phyloP scores from a whole-genome alignment of 2,329 filamentous ascomycete genomes.

The Metarhizium brunneum region DNA sequence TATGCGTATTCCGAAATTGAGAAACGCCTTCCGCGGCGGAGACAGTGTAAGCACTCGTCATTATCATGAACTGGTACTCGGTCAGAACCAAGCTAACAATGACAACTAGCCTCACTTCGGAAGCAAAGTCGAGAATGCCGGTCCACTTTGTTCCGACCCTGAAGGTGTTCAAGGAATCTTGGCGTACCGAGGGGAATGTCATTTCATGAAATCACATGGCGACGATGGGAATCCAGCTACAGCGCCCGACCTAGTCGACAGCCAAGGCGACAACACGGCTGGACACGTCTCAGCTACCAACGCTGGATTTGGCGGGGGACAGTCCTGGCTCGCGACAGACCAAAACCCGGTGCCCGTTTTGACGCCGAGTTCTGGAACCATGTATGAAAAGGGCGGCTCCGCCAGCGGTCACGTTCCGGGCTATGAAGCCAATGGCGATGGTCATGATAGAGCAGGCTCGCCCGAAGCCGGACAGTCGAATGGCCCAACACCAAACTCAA shows the following conservation, averaged over 20 bases:
- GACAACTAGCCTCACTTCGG: conserved; percentile 1
- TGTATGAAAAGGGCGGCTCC: conserved; percentile 24
- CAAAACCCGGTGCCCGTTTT: conserved; percentile 25
- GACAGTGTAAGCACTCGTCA: conserved; percentile 36
- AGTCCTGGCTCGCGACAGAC: conserved; percentile 30
- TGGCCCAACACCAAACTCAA: conserved; percentile 52
- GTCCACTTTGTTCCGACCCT: conserved; percentile 23
- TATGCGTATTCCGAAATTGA: conserved; percentile 49
- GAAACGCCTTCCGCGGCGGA: conserved; percentile 42
- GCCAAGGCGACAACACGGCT: conserved; percentile 15
- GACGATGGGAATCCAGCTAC: conserved; percentile 31
- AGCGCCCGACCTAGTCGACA: conserved; percentile 30
- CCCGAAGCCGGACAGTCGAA: conserved; percentile 41
- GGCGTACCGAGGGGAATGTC: conserved; percentile 34
- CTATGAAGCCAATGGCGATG: conserved; percentile 35
- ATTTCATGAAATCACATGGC: conserved; percentile 30
- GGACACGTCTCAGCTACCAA: not conserved
- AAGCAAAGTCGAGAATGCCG: conserved; percentile 3
- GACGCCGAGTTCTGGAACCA: conserved; percentile 23
- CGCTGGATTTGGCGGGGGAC: conserved; percentile 9
- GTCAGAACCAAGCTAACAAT: conserved; percentile 1
- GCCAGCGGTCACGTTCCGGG: conserved; percentile 19
- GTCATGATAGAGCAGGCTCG: conserved; percentile 38
- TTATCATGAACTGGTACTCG: not conserved
- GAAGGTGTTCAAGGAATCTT: conserved; percentile 32